A percentile compares a stretch with the other conserved stretches of the same genome.
These are phyloP conservation scores for Starmerella asiatica DNA, from an alignment of 805 yeast genomes.

Conservation along the genomic window DNA sequence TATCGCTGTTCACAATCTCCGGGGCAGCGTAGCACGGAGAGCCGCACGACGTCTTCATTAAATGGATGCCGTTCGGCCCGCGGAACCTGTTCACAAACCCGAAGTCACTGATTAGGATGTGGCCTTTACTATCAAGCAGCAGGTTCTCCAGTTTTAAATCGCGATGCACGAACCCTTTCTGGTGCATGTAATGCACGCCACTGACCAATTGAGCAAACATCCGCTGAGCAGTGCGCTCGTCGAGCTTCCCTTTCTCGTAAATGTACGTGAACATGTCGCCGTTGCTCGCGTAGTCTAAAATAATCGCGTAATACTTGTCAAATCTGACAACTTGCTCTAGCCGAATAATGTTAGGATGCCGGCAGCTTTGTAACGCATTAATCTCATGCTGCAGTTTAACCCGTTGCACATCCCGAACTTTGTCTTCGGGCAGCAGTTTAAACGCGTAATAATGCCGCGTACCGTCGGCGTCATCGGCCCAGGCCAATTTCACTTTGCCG, in stretches of 20 bases:
- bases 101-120: constrained; percentile 76
- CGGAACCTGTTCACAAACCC: constrained; percentile 85
- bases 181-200: constrained; percentile 83
- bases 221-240: constrained; percentile 74
- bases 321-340: constrained; percentile 86
- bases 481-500: constrained; percentile 92
- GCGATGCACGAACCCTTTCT: constrained; percentile 66
- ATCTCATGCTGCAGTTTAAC: constrained; percentile 85
- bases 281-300: constrained; percentile 90
- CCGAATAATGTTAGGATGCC: constrained; percentile 87
- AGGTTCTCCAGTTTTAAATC: constrained; percentile 66
- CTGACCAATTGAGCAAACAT: constrained; percentile 85
- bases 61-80: constrained; percentile 32
- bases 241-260: constrained; percentile 68
- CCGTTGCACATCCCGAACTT: constrained; percentile 65
- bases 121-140: constrained; percentile 70
- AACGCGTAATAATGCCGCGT: constrained; percentile 70
- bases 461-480: constrained; percentile 66
- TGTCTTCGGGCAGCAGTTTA: constrained; percentile 76
- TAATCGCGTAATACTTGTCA: constrained; percentile 92
- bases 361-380: constrained; percentile 61
- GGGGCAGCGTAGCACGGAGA: constrained; percentile 99
- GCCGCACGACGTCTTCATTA: constrained; percentile 92
- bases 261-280: constrained; percentile 94
- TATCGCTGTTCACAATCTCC: constrained; percentile 74